A percentile compares a stretch with the other conserved stretches of the same genome.
Conservation (phyloP, 1,284 basidiomycete genomes). For the Rhodotorula sp. region DNA sequence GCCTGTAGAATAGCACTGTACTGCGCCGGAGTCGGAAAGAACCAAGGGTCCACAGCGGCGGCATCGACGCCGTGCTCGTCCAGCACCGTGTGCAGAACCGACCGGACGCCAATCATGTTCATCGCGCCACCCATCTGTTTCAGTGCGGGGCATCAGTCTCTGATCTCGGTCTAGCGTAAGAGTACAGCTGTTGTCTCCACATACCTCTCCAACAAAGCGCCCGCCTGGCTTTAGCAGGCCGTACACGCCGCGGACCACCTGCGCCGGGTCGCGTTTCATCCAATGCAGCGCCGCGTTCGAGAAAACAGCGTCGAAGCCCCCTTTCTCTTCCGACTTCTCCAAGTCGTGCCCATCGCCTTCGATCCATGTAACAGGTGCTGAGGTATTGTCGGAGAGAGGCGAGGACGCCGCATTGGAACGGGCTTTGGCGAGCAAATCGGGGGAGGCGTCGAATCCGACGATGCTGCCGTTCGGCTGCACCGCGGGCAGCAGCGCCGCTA, state of each 20-base stretch:
- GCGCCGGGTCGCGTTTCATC: conserved; percentile 71
- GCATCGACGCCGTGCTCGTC: conserved; percentile 62
- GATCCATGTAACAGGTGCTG: conserved; percentile 27
- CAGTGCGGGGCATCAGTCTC: not conserved
- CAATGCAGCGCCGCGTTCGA: conserved; percentile 78
- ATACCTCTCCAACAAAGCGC: conserved; percentile 63
- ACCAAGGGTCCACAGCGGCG: conserved; percentile 69
- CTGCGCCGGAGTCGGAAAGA: conserved; percentile 68
- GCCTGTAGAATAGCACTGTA: conserved; percentile 56
- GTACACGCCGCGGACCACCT: conserved; percentile 63
- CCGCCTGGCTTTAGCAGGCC: conserved; percentile 67
- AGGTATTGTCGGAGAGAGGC: conserved; percentile 48
- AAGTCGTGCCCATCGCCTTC: conserved; percentile 58
- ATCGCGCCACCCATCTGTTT: conserved; percentile 66
- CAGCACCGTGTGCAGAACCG: conserved; percentile 61
- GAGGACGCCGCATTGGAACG: conserved; percentile 54
- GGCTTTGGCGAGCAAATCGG: conserved; percentile 61
- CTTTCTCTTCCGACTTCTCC: conserved; percentile 41
- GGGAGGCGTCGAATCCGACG: conserved; percentile 67
- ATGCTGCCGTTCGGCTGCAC: conserved; percentile 55
- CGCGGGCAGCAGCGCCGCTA: conserved; percentile 6
- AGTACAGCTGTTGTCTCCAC: not conserved
- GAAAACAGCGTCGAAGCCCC: conserved; percentile 61
- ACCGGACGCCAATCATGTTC: conserved; percentile 66
- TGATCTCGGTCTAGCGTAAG: not conserved